phyloP scores from a whole-genome alignment of 208 protist genomes.

The Crithidia thermophila region DNA sequence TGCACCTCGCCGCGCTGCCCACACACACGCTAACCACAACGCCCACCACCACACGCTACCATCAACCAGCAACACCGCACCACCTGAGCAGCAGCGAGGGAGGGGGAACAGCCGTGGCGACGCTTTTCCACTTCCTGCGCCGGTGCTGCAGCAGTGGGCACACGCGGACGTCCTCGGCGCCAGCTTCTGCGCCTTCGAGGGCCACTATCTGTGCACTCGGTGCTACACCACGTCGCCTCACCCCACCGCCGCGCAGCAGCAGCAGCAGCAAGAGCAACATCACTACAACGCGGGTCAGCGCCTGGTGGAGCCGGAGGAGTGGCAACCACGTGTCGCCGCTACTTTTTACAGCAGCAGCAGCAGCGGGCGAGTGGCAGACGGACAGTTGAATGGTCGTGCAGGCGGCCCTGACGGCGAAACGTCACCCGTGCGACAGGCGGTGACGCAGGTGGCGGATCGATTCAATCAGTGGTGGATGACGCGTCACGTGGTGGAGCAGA shows the following conservation, averaged over 20 bases:
- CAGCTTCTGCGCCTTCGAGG: conserved; percentile 25
- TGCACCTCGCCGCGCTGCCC: no score
- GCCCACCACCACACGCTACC: no score
- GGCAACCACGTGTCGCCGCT: conserved; percentile 1
- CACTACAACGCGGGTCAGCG: no score
- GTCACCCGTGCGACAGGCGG: background rate
- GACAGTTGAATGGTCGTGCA: background rate
- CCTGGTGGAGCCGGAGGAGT: background rate
- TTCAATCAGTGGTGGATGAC: conserved; percentile 16
- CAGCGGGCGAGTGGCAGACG: background rate
- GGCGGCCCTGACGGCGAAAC: background rate
- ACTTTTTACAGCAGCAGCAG: background rate
- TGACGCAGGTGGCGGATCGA: background rate
- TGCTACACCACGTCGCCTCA: conserved; percentile 2
- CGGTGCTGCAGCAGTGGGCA: background rate
- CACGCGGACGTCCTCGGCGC: background rate
- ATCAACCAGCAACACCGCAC: no score
- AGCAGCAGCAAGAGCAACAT: background rate
- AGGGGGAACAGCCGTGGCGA: no score
- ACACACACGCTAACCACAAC: no score
- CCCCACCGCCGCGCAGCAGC: background rate
- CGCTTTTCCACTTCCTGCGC: no score
- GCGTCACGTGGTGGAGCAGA: background rate
- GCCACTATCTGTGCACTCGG: conserved; percentile 17
- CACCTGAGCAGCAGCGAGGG: no score